These are phyloP conservation scores for Raffaelea ambrosiae DNA, from an alignment of 2,329 filamentous ascomycete species.

Conservation along the genomic window DNA sequence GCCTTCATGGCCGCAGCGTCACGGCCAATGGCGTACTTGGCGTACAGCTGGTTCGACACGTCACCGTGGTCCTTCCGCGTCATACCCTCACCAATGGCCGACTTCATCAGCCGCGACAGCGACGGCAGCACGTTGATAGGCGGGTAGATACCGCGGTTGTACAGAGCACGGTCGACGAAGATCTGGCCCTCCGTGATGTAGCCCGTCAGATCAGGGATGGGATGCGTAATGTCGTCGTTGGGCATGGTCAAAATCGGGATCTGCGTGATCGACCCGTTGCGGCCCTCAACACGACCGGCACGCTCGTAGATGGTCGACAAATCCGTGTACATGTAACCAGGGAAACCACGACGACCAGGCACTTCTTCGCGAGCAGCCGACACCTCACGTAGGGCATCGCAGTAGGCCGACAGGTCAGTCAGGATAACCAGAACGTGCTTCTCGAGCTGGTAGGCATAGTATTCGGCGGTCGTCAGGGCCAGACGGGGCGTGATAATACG, in stretches of 20 bases:
- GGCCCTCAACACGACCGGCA: slow-evolving; percentile 91
- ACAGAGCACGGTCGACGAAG: slow-evolving; percentile 84
- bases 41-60: slow-evolving; percentile 98
- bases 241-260: slow-evolving; percentile 99
- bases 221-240: slow-evolving; percentile 99
- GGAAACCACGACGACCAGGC: slow-evolving; percentile 96
- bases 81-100: slow-evolving; percentile 94
- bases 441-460: slow-evolving; percentile 99
- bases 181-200: slow-evolving; percentile 99
- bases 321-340: slow-evolving; percentile 99
- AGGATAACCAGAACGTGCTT: slow-evolving; percentile 99
- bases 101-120: slow-evolving; percentile 99
- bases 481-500: slow-evolving; percentile 99
- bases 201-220: slow-evolving; percentile 95
- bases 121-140: slow-evolving; percentile 98
- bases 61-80: slow-evolving; percentile 96
- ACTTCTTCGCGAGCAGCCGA: slow-evolving; percentile 98
- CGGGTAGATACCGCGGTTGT: slow-evolving; percentile 97
- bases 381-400: slow-evolving; percentile 96
- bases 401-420: slow-evolving; percentile 96
- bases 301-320: slow-evolving; percentile 99
- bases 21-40: slow-evolving; percentile 98
- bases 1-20: slow-evolving; percentile 99
- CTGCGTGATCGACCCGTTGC: slow-evolving; percentile 97
- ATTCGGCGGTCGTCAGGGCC: slow-evolving; percentile 94